Conservation (phyloP, 495 filamentous ascomycete species). For the Terfezia boudieri region DNA sequence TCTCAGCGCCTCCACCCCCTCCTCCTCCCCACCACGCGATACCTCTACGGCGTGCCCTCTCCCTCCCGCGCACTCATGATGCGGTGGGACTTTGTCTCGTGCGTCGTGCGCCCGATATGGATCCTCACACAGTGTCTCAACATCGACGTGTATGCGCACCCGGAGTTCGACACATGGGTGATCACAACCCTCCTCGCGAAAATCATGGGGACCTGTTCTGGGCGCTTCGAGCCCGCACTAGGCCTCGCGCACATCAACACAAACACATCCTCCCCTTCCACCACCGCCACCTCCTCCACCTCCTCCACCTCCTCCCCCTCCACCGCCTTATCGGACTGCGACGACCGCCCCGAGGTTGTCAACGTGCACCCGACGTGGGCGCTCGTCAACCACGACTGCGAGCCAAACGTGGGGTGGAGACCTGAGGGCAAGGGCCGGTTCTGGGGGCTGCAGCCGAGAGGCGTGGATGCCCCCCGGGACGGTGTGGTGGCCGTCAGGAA, state of each 20-base stretch:
- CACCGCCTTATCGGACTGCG: conserved; percentile 10
- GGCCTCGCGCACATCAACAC: neutral
- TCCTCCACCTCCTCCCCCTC: too few species aligned
- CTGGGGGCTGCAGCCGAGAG: conserved; percentile 23
- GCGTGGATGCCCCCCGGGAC: conserved; percentile 21
- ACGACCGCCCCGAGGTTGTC: neutral
- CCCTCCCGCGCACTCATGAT: neutral
- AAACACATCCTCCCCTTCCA: too few species aligned
- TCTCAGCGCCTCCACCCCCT: conserved; percentile 68
- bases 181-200: conserved; percentile 46
- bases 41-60: conserved; percentile 52
- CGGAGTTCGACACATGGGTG: conserved; percentile 37
- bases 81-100: neutral
- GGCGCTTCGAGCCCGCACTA: neutral
- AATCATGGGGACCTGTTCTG: conserved; percentile 20
- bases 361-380: conserved; percentile 45
- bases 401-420: conserved; percentile 86
- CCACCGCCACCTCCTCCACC: too few species aligned
- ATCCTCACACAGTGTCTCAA: conserved; percentile 10
- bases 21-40: conserved; percentile 63
- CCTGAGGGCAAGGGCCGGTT: conserved; percentile 74
- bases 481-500: conserved; percentile 37
- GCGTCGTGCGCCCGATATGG: neutral
- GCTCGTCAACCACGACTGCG: conserved; percentile 78
- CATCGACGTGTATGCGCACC: conserved; percentile 32